Evolutionary conservation across 306 rosid species (phyloP).

Genomic region (Datisca glomerata): DNA sequence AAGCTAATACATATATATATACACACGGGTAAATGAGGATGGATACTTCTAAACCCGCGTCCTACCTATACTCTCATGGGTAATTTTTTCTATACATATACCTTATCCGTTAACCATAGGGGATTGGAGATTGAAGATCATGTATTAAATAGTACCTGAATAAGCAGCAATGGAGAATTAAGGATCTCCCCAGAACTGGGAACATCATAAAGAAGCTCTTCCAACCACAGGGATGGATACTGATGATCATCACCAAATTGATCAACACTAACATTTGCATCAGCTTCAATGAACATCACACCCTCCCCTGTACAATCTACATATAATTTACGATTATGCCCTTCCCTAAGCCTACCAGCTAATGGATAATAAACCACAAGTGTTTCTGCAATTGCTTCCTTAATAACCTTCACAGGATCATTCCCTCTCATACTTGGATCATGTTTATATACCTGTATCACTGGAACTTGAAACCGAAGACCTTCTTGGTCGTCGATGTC

Average conservation of each 20-base stretch:
- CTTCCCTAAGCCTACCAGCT: conserved; percentile 30
- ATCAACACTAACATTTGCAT: conserved; percentile 4
- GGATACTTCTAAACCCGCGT: too few species aligned
- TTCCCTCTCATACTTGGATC: conserved; percentile 21
- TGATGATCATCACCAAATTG: conserved; percentile 4
- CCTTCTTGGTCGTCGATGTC: conserved; percentile 34
- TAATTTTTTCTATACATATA: too few species aligned
- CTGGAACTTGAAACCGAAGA: conserved; percentile 27
- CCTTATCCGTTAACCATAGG: too few species aligned
- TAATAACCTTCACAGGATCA: conserved; percentile 20
- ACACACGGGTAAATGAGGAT: too few species aligned
- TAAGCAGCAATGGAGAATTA: conserved; percentile 8
- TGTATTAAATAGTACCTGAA: conserved; percentile 8
- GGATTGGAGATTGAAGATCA: neutral
- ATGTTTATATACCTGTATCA: conserved; percentile 18
- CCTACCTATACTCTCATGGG: too few species aligned
- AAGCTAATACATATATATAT: too few species aligned
- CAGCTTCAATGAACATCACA: conserved; percentile 10
- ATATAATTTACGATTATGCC: conserved; percentile 17
- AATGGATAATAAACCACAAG: conserved; percentile 30
- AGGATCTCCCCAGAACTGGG: conserved; percentile 2
- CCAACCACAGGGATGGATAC: conserved; percentile 9
- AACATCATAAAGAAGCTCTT: conserved; percentile 11
- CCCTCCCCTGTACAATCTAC: conserved; percentile 20
- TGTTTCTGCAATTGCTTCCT: conserved; percentile 22